Percentiles rank a stretch among this genome's conserved stretches.
These are phyloP conservation scores for Collybia sp. DNA, from an alignment of 768 basidiomycete species.

Conservation along the genomic window DNA sequence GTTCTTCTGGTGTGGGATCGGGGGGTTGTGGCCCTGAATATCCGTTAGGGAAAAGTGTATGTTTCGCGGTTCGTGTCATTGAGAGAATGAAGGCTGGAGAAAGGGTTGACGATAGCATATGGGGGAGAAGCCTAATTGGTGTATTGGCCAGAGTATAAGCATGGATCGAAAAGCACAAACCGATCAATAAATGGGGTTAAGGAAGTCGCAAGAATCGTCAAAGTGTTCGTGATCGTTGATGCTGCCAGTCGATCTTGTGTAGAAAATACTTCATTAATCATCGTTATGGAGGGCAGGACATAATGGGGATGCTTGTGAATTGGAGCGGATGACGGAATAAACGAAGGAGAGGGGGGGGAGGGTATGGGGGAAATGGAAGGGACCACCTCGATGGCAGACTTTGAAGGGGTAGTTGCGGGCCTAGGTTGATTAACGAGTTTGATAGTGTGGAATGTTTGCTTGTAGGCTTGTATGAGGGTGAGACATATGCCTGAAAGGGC, in stretches of 20 bases:
- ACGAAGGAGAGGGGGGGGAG: constrained; percentile 6
- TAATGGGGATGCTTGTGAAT: constrained; percentile 25
- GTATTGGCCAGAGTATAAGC: background rate
- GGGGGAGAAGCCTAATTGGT: constrained; percentile 55
- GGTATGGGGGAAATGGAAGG: constrained; percentile 15
- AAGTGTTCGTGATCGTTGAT: constrained; percentile 35
- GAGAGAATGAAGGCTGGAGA: constrained; percentile 48
- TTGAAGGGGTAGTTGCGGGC: constrained; percentile 11
- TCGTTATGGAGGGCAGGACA: constrained; percentile 33
- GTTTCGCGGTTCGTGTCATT: constrained; percentile 52
- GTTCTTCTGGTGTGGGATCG: constrained; percentile 78
- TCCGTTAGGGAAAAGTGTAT: constrained; percentile 83
- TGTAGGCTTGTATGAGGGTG: constrained; percentile 63
- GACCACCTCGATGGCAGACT: background rate
- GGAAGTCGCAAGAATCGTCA: constrained; percentile 41
- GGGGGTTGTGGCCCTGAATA: constrained; percentile 72
- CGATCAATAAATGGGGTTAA: constrained; percentile 56
- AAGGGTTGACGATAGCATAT: constrained; percentile 54
- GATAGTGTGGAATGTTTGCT: constrained; percentile 57
- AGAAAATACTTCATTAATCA: constrained; percentile 47
- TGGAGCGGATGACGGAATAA: no score
- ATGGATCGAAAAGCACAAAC: constrained; percentile 24
- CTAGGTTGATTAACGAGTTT: constrained; percentile 53
- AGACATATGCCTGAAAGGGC: constrained; percentile 66
- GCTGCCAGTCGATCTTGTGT: constrained; percentile 45